Base-by-base conservation (phyloP, 1,284 basidiomycete species). In the Coniophora puteana region DNA sequence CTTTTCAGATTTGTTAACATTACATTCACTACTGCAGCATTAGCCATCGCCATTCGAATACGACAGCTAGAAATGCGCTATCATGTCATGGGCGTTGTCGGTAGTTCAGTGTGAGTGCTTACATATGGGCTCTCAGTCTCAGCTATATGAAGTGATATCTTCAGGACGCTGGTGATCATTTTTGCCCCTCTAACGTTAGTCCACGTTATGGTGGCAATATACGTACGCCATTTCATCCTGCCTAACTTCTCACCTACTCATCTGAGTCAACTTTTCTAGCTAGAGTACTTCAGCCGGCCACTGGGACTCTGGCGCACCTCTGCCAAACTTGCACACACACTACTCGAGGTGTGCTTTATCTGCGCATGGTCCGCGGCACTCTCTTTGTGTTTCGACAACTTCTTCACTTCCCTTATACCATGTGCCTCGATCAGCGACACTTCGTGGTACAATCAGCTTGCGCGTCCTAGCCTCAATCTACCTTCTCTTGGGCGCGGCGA, bases 351-450 rank as follows among this genome's bases (percentile, higher is more conserved):
- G 29, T 69, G 92, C 38, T 93, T 93, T 58, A 91, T 95, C 47
- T 93, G 89, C 63, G 78, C 88, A 16, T 95, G 92, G 91, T 90
- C 89, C 45, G 87, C 90, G n/a, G 83, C 88, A 23, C 74, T 95
- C 32, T 85, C 89, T 11, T 79, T 94, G 38, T 81, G 79, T 44
- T 90, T 94, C 61, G 90, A 95, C 71, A 92, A 94, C 58, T 92
- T 86, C 63, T 91, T 93, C 64, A 93, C 91, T 4, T 90, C 90
- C 22, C 68, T 81, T 21, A 77, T 94, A 41, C 80, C 85, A 25
- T 95, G 92, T 54, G 74, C 82, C 1, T 68, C 80, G 2, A 48
- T 62, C 4, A 72, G 73, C 20, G 63, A 65, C 25, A 82, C 71
- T 14, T 69, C 78, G 6, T 90, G 87, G 87, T 89, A 89, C 61